Evolutionary conservation across 2,329 filamentous ascomycete species (phyloP), one percentile per base, ranked within the genome.

Genomic region (Cladosporium sphaerospermum): DNA sequence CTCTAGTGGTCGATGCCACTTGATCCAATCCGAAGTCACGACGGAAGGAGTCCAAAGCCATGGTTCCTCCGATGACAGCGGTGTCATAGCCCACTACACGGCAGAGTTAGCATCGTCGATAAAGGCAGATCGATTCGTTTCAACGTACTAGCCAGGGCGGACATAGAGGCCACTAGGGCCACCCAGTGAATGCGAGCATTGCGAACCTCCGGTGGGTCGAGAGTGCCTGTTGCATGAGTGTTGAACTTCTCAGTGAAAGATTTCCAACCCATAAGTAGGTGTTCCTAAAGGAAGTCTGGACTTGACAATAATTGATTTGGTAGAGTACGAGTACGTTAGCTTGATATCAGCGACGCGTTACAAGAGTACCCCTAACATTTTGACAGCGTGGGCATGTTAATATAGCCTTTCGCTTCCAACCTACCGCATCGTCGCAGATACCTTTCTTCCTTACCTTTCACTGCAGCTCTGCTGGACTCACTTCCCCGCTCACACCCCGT

Each of bases 151-250:
- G 68, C 69, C 50, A 72, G 58, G 32, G 67, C 63, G 16, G 67
- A 69, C 67, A 71, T 70, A 7, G 66, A 69, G 14, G 74, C 77
- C 58, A 82, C 80, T 62, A 77, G 81, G 46, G 82, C 83, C 60
- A 86, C 74, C 53, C 77, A 75, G 59, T 84, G 80, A 33, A 84
- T 80, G 53, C 82, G 78, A 83, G 83, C 86, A 64, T 82, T 82
- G 69, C 86, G 85, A 54, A 86, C 81, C 65, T 84, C 78, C 13
- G 77, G 74, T 19, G 84, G 84, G 63, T 87, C 58, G 42, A 51
- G 40, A 31, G 48, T 51, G 48, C 48, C 48, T 36, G 31, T 44
- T 32, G 48, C 48, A 51, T 51, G 48, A 40, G 48, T 51, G 48
- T 51, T 51, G 48, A 51, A 51, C 9, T 51, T 51, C 48, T 51